A percentile compares a stretch with the other conserved stretches of the same genome.
Evolutionary conservation across 1,284 basidiomycete species (phyloP).

Genomic region (Tilletia horrida): DNA sequence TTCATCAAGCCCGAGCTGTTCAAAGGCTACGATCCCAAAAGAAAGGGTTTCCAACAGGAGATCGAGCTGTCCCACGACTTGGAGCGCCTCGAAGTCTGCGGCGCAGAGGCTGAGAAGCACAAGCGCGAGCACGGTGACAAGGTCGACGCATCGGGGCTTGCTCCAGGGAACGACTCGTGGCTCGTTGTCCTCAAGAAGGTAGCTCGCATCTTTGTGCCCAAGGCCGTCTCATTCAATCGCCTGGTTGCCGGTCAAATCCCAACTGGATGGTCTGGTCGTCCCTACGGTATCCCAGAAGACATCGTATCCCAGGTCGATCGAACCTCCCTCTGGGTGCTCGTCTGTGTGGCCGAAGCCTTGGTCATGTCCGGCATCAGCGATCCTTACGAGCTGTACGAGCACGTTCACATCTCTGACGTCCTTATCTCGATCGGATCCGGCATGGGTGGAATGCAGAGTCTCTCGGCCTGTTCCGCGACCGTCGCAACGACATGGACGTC

Average conservation of each 20-base stretch:
- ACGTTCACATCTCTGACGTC: constrained; percentile 93
- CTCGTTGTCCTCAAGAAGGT: constrained; percentile 99
- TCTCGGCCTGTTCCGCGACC: constrained; percentile 82
- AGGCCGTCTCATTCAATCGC: constrained; percentile 90
- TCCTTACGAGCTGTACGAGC: constrained; percentile 71
- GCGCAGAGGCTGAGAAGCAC: constrained; percentile 88
- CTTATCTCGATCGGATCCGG: constrained; percentile 64
- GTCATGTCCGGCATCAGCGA: constrained; percentile 94
- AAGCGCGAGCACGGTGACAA: constrained; percentile 95
- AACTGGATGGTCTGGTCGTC: constrained; percentile 91
- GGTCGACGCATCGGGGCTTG: constrained; percentile 88
- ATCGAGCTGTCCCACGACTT: constrained; percentile 94
- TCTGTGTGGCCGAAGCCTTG: constrained; percentile 88
- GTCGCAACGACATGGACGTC: constrained; percentile 92
- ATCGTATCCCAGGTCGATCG: constrained; percentile 92
- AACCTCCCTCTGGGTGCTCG: constrained; percentile 93
- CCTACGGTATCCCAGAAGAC: constrained; percentile 96
- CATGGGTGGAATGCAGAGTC: constrained; percentile 80
- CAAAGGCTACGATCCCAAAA: constrained; percentile 93
- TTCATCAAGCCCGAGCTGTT: constrained; percentile 95
- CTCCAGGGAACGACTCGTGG: constrained; percentile 70
- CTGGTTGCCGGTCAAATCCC: constrained; percentile 93
- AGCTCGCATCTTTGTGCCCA: constrained; percentile 86
- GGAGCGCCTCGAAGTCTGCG: constrained; percentile 88
- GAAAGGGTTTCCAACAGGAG: constrained; percentile 95